Base-by-base conservation (phyloP, 202 grass and related monocot genomes). In the Brachypodium distachyon region DNA sequence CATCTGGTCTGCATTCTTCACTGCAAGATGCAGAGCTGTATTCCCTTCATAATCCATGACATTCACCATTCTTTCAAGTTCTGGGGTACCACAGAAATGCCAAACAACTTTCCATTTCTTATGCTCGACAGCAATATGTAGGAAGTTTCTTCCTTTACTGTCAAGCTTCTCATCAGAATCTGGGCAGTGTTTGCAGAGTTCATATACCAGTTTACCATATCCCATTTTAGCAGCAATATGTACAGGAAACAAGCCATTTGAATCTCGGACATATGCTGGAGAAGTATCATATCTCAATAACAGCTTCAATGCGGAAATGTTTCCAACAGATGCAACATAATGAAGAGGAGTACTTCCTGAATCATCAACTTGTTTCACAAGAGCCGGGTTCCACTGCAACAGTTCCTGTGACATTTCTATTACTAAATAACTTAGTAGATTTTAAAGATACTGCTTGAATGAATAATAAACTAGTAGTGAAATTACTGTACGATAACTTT, bases 91-190 rank as follows among this genome's bases (percentile, higher is more conserved):
- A 69, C 57, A 85, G 55, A 90, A 68, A 70, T 57, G 33, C 71
- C 74, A 78, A 63, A 85, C 76, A 72, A 91, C 61, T 62, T 79
- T 69, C 75, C 52, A 64, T 72, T 74, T 79, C 31, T 86, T 61
- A 72, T 80, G 39, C 50, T 77, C 74, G 60, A 91, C 72, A 47
- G 88, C 88, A 81, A 83, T 34, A 74, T 94, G 85, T 77, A 94
- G 73, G 61, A 94, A 91, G 46, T 94, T 94, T 41, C 79, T 91
- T 81, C 91, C 91, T 68, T 87, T 61, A 10, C 41, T 77, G 55
- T 88, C 84, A 12, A 86, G 65, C 69, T 91, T 74, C 62, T 88
- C 82, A 4, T 94, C 88, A 53, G 48, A 77, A 67, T 91, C 81
- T 28, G 82, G 88, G 44, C 85, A 94, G 54, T 68, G 47, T 62